Evolutionary conservation across 148 eudicot genomes (phyloP), one percentile per base, ranked within the genome.

Genomic region (Nyssa sinensis): DNA sequence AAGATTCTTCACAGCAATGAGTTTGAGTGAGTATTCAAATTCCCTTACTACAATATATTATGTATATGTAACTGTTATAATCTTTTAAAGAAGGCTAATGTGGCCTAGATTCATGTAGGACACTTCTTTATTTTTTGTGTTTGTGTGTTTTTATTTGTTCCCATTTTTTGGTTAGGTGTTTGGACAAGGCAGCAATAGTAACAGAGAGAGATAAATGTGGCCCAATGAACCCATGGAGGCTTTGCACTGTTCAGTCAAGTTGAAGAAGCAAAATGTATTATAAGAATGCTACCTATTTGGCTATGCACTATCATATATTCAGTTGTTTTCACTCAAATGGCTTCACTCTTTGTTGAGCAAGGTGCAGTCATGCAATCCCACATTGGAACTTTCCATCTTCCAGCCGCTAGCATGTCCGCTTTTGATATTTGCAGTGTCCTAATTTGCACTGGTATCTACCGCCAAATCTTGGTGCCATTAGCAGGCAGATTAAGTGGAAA

Each of bases 271-370:
- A 95, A 95, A 67, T 93, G 99, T 73, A 87, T 95, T 1, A 62
- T 93, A 19, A 84, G 85, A 41, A 85, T 93, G 88, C 74, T 89
- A 1, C 98, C 98, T 0, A 86, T 95, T 23, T 95, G 99, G 99
- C 79, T 89, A 11, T 95, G 97, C 84, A 95, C 99, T 2, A 93
- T 95, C 51, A 83, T 93, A 12, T 95, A 95, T 80, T 95, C 99
- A 0, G 97, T 95, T 3, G 80, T 93, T 61, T 95, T 95, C 83
- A 92, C 99, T 16, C 99, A 95, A 77, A 95, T 95, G 99, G 99
- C 99, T 0, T 95, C 97, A 13, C 84, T 95, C 19, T 95, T 95
- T 11, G 97, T 95, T 4, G 99, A 93, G 82, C 97, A 95, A 86
- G 99, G 99, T 0, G 94, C 81, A 16, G 90, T 87, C 1, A 95